Evolutionary conservation across 2,329 filamentous ascomycete genomes (phyloP), one percentile per base, ranked within the genome.

Genomic region (Epichloe gansuensis): DNA sequence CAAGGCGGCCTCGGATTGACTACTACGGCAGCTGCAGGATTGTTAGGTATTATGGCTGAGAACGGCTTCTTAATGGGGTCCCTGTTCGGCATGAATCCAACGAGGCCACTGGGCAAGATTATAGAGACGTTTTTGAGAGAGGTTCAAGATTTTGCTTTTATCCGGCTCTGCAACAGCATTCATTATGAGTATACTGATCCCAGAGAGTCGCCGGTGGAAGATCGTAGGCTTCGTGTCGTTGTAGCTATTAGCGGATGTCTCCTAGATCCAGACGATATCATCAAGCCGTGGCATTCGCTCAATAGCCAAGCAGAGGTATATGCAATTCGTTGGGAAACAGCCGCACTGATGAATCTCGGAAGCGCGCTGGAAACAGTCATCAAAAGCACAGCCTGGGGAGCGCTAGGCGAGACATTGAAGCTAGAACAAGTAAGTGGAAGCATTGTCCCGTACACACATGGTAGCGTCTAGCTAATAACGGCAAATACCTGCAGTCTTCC

Each of bases 31-130:
- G 85, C 88, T 11, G 88, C 90, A 21, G 82, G 82, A 1, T 81
- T 95, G 51, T 72, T 97, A 0, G 91, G 91, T 11, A 78, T 83
- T 17, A 75, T 96, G 62, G 86, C 89, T 2, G 84, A 91, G 39
- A 93, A 86, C 56, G 81, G 84, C 5, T 78, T 93, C 15, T 74
- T 90, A 43, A 85, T 95, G 34, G 91, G 91, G 15, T 82, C 86
- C 39, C 72, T 97, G 41, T 96, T 97, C 62, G 93, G 93, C 8
- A 88, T 93, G n/a, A 95, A 94, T 63, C 87, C 87, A 44, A 83
- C 85, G 1, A 81, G 84, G 38, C 91, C 95, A 76, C 87, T 86
- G 0, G 82, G 83, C 50, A 85, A 90, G 65, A 88, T 91, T 75
- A 86, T 96, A 76, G 88, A 95, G 58, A 76, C 84, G n/a, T 95